Base-by-base conservation (phyloP, 78 protist species). In the Acrasis kona region DNA sequence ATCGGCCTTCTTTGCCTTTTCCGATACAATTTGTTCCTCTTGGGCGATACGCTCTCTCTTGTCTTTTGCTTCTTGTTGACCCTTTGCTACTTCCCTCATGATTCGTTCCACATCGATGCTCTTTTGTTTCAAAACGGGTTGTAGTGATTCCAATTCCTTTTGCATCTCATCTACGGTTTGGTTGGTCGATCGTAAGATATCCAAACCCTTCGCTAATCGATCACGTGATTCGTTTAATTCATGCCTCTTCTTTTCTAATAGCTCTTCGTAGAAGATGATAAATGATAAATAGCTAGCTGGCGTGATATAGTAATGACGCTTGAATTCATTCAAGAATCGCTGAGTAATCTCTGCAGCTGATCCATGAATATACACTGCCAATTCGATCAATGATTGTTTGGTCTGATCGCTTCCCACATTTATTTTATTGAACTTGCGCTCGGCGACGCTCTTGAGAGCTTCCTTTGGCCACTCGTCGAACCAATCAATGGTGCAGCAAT, bases 401-500 rank as follows among this genome's bases (percentile, higher is more conserved):
- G 0, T 8, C 7, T 0, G 0, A 5, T 8, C 41, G 28, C 7
- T 3, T 10, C 40, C 70, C 5, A 80, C 38, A 67, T 70, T 72
- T 32, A 27, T 30, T 1, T 81, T 68, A 12, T 1, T 40, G 28
- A 86, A n/a, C 38, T 76, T 82, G n/a, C 82, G 71, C 28, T 0
- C 30, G 5, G 37, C 38, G 87, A 78, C 31, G 82, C 85, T 27
- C 12, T n/a, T 34, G 70, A 90, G 65, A 35, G 93, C 95, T n/a
- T 91, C 91, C 3, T 1, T 9, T 10, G 95, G 90, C 95, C 95
- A 91, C 39, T 58, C 68, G 27, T 73, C 76, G 74, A 86, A 88
- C 92, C 92, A 89, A 71, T 91, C 93, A 64, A 92, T 82, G 4
- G 89, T 80, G 68, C 91, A 81, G 84, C 93, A 88, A 79, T 89